These are phyloP conservation scores for Saccharomyces uvarum DNA, from an alignment of 1,139 yeast genomes.

Conservation along the genomic window DNA sequence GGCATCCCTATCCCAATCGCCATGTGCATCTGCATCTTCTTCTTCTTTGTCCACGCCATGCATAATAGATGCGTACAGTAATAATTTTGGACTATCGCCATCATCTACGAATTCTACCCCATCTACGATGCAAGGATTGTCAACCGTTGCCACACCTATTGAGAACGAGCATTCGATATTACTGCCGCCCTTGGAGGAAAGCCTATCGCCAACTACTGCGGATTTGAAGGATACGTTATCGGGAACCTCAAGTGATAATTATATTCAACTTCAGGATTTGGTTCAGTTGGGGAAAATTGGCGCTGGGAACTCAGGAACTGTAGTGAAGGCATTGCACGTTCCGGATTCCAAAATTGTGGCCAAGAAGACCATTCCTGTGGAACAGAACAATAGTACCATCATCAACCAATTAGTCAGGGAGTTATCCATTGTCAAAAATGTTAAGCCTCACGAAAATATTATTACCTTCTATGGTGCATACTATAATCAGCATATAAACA, in stretches of 20 bases:
- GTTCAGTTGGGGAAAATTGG: constrained; percentile 74
- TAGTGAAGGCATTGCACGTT: constrained; percentile 75
- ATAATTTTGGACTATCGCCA: background rate
- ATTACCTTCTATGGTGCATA: constrained; percentile 89
- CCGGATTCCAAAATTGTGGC: constrained; percentile 91
- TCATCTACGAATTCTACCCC: background rate
- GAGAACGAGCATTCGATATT: background rate
- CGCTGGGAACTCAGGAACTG: constrained; percentile 91
- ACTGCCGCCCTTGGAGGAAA: background rate
- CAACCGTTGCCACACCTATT: background rate
- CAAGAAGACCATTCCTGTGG: constrained; percentile 78
- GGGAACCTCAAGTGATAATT: background rate
- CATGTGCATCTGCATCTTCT: background rate
- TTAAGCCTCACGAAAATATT: constrained; percentile 68
- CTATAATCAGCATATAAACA: constrained; percentile 28
- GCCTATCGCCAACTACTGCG: background rate
- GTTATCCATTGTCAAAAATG: constrained; percentile 82
- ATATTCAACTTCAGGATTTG: constrained; percentile 43
- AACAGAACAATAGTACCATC: constrained; percentile 62
- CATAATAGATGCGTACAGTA: background rate
- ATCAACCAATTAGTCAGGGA: constrained; percentile 86
- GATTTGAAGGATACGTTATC: background rate
- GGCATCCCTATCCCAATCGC: background rate
- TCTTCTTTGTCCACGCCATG: background rate
- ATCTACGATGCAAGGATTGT: background rate